These are phyloP conservation scores for Neonectria ditissima DNA, from an alignment of 2,329 filamentous ascomycete species.

Conservation along the genomic window DNA sequence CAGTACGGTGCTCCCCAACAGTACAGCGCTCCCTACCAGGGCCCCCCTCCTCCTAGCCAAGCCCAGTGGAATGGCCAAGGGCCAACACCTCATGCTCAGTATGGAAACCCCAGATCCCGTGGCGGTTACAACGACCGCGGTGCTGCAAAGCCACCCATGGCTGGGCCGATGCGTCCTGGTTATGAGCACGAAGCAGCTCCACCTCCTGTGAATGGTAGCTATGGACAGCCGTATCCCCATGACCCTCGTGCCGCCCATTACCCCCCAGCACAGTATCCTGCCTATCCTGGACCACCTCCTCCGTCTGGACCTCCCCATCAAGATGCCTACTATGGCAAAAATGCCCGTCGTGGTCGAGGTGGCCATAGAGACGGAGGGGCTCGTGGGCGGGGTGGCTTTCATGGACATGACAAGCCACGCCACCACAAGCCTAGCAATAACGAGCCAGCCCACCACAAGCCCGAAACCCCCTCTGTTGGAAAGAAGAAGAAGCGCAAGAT, in stretches of 20 bases:
- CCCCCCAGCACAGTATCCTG: constrained; percentile 51
- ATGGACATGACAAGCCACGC: constrained; percentile 59
- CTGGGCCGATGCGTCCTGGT: constrained; percentile 49
- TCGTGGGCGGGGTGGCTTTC: constrained; percentile 56
- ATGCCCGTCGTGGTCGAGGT: constrained; percentile 51
- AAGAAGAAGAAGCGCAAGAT: constrained; percentile 80
- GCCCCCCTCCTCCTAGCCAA: constrained; percentile 50
- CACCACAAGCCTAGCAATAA: constrained; percentile 54
- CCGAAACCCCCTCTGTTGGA: constrained; percentile 59
- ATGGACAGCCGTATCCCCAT: constrained; percentile 55
- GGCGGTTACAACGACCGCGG: constrained; percentile 61
- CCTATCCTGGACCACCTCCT: constrained; percentile 56
- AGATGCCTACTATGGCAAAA: constrained; percentile 52
- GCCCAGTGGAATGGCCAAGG: constrained; percentile 51
- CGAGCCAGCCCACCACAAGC: constrained; percentile 46
- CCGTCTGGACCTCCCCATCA: constrained; percentile 50
- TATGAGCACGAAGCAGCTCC: constrained; percentile 51
- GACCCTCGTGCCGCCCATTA: constrained; percentile 53
- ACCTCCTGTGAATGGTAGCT: constrained; percentile 51
- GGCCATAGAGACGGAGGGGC: constrained; percentile 51
- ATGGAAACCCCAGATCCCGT: constrained; percentile 54
- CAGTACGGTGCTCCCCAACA: constrained; percentile 56
- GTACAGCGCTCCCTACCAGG: constrained; percentile 52
- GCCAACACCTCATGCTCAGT: constrained; percentile 51
- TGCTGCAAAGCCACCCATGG: constrained; percentile 49